These are phyloP conservation scores for Penicillium sp. DNA, from an alignment of 2,329 filamentous ascomycete species.

Conservation along the genomic window DNA sequence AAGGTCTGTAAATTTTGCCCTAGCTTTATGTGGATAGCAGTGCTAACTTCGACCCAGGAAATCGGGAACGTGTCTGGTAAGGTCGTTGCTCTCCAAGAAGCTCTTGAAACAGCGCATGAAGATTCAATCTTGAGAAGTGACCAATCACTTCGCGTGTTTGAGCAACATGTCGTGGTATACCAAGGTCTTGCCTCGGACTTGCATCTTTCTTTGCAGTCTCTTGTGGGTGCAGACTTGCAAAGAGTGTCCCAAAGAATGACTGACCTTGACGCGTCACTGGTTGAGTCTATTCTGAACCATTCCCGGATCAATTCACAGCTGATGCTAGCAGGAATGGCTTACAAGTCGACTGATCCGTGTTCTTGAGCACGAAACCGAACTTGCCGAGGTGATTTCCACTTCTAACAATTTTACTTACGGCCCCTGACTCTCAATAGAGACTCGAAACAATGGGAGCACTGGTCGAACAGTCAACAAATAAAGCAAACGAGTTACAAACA, in stretches of 20 bases:
- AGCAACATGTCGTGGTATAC: conserved; percentile 28
- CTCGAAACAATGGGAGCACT: conserved; percentile 33
- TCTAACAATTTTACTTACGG: not conserved
- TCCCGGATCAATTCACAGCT: not conserved
- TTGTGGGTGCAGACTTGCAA: conserved; percentile 32
- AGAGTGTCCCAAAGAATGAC: conserved; percentile 30
- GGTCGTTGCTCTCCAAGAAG: conserved; percentile 23
- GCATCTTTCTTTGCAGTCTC: conserved; percentile 31
- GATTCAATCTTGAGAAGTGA: conserved; percentile 29
- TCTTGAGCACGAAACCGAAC: conserved; percentile 34
- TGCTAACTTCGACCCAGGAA: conserved; percentile 27
- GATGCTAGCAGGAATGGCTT: conserved; percentile 32
- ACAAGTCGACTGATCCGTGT: conserved; percentile 26
- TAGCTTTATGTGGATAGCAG: not conserved
- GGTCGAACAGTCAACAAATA: conserved; percentile 35
- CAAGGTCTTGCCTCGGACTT: conserved; percentile 32
- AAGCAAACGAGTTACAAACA: conserved; percentile 32
- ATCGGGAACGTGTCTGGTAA: conserved; percentile 29
- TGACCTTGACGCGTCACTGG: conserved; percentile 36
- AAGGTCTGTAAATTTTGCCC: not conserved
- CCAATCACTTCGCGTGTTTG: conserved; percentile 28
- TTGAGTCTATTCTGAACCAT: conserved; percentile 22
- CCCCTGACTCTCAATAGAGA: conserved; percentile 32
- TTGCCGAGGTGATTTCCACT: conserved; percentile 30
- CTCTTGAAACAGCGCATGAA: conserved; percentile 27